phyloP scores from a whole-genome alignment of 1,284 basidiomycete species.

The Mycena citricolor region DNA sequence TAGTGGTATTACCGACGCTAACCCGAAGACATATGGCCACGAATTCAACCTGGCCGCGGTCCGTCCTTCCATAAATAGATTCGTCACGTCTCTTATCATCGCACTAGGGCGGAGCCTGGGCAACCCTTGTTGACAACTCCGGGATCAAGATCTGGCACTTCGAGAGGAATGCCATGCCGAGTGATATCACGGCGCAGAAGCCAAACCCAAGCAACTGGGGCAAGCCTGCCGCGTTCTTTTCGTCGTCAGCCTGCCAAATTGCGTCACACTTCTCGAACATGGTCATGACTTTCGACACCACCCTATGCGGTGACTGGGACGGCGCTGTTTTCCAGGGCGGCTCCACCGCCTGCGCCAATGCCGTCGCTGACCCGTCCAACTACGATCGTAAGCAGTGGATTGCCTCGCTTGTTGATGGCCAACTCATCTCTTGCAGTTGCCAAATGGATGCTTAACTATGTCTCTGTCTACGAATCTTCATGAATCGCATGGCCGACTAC shows the following conservation, averaged over 20 bases:
- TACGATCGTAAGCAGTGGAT: slow-evolving; percentile 3
- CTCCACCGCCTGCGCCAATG: not conserved
- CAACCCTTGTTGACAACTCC: slow-evolving; percentile 50
- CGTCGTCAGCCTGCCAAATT: slow-evolving; percentile 23
- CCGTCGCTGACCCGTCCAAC: slow-evolving; percentile 1
- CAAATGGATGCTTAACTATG: slow-evolving; percentile 41
- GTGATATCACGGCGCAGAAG: slow-evolving; percentile 49
- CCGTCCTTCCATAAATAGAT: too few species aligned
- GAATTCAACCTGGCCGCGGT: slow-evolving; percentile 50
- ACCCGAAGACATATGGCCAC: slow-evolving; percentile 44
- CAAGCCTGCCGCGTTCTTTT: slow-evolving; percentile 44
- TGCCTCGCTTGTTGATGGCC: too few species aligned
- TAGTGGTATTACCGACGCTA: slow-evolving; percentile 42
- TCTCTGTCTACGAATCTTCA: slow-evolving; percentile 29
- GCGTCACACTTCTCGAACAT: slow-evolving; percentile 58
- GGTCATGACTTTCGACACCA: slow-evolving; percentile 53
- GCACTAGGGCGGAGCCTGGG: slow-evolving; percentile 56
- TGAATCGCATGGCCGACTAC: too few species aligned
- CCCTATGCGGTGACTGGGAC: slow-evolving; percentile 38
- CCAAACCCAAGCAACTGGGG: slow-evolving; percentile 58
- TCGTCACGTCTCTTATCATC: too few species aligned
- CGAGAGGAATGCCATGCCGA: slow-evolving; percentile 49
- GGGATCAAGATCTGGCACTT: slow-evolving; percentile 65
- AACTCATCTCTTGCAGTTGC: slow-evolving; percentile 30
- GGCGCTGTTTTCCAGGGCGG: not conserved